These are phyloP conservation scores for Myrica gale DNA, from an alignment of 306 rosid species.

Conservation along the genomic window DNA sequence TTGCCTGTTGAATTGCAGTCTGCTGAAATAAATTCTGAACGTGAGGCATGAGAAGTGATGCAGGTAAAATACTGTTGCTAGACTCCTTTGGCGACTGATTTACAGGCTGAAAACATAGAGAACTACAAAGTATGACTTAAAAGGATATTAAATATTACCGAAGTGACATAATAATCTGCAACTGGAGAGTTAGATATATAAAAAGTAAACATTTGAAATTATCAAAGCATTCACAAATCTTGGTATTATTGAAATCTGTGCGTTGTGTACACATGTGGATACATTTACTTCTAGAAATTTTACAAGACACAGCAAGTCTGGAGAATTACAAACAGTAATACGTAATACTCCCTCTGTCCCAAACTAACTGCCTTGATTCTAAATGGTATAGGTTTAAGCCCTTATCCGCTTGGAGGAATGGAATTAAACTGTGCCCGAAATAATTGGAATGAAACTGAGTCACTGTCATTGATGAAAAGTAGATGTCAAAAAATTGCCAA, in stretches of 20 bases:
- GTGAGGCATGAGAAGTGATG: conserved; percentile 73
- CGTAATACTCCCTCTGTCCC: not conserved
- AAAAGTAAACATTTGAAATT: not conserved
- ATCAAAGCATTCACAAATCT: not conserved
- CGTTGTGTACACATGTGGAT: too few relatives aligned
- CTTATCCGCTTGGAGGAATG: too few relatives aligned
- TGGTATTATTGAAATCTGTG: not conserved
- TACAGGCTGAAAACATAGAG: conserved; percentile 50
- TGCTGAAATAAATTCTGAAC: conserved; percentile 92
- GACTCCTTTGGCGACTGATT: conserved; percentile 58
- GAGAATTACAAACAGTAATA: not conserved
- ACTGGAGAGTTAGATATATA: not conserved
- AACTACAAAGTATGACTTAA: conserved; percentile 20
- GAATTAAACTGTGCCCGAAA: too few relatives aligned
- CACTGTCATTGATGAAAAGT: not conserved
- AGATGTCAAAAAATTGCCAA: too few relatives aligned
- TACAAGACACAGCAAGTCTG: not conserved
- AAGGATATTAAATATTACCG: conserved; percentile 19
- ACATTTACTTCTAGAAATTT: not conserved
- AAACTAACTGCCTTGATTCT: not conserved
- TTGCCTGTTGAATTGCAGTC: conserved; percentile 91
- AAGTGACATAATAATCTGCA: not conserved
- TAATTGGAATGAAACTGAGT: too few relatives aligned
- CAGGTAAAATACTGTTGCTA: conserved; percentile 52
- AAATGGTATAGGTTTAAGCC: not conserved